These are phyloP conservation scores for Hepatocystis sp. DNA, from an alignment of 169 alveolate species.

Conservation along the genomic window DNA sequence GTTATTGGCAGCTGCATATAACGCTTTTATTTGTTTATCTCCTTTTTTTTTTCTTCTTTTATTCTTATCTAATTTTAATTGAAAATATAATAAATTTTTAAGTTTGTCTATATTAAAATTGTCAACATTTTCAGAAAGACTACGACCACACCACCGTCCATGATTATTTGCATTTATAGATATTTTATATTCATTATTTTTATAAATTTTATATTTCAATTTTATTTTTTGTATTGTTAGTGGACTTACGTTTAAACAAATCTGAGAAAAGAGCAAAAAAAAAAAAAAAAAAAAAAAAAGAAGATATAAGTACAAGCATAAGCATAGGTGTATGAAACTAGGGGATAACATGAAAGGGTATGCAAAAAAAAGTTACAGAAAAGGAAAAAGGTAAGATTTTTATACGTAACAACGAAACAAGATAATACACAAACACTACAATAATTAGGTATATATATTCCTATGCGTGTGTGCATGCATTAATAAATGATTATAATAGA, in stretches of 20 bases:
- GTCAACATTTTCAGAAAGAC: conserved; percentile 4
- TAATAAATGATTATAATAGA: neutral
- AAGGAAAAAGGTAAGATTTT: too few relatives aligned
- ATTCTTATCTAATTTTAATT: conserved; percentile 34
- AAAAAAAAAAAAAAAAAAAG: conserved; percentile 6
- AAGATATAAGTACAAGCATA: neutral
- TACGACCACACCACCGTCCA: neutral
- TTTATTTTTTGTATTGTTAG: too few relatives aligned
- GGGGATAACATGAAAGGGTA: too few relatives aligned
- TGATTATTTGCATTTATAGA: too few relatives aligned
- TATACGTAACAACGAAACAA: too few relatives aligned
- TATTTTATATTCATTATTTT: too few relatives aligned
- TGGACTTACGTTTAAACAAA: neutral
- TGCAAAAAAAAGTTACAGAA: too few relatives aligned
- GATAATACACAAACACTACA: too few relatives aligned
- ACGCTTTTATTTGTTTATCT: conserved; percentile 35
- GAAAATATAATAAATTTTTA: conserved; percentile 53
- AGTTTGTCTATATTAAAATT: conserved; percentile 24
- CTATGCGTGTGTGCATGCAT: neutral
- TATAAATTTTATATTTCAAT: too few relatives aligned
- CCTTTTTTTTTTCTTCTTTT: conserved; percentile 21
- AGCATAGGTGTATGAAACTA: too few relatives aligned
- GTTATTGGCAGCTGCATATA: conserved; percentile 36
- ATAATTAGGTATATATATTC: conserved; percentile 3
- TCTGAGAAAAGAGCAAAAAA: neutral